Evolutionary conservation across 371 early-diverging fungal genomes (phyloP).

Genomic region (Catenaria anguillulae): DNA sequence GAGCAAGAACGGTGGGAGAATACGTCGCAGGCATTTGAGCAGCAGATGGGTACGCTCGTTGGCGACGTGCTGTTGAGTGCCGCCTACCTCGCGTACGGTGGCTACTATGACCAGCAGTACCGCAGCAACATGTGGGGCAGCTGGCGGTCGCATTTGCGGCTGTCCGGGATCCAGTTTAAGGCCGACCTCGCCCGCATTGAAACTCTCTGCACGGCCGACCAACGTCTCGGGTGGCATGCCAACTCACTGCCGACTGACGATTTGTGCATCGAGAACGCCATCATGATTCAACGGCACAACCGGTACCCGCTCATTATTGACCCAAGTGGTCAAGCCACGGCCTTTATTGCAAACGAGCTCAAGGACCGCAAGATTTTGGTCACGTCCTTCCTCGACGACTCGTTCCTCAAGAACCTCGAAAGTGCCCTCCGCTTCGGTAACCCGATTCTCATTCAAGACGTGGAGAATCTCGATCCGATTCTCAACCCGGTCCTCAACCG

Average conservation of each 20-base stretch:
- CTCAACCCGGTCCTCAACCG: slow-evolving; percentile 92
- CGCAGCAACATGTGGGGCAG: slow-evolving; percentile 59
- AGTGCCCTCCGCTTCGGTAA: slow-evolving; percentile 96
- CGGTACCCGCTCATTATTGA: slow-evolving; percentile 95
- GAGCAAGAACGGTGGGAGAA: slow-evolving; percentile 89
- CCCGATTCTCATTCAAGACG: slow-evolving; percentile 91
- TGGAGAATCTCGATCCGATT: slow-evolving; percentile 92
- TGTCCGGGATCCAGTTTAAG: slow-evolving; percentile 67
- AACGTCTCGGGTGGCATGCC: slow-evolving; percentile 79
- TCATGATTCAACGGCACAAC: slow-evolving; percentile 86
- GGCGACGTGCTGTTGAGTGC: slow-evolving; percentile 90
- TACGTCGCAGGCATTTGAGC: slow-evolving; percentile 79
- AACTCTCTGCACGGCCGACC: slow-evolving; percentile 84
- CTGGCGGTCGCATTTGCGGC: slow-evolving; percentile 61
- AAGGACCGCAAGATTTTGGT: slow-evolving; percentile 75
- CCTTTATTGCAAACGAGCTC: slow-evolving; percentile 75
- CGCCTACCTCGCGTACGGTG: slow-evolving; percentile 90
- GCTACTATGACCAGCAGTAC: slow-evolving; percentile 93
- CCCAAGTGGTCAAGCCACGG: slow-evolving; percentile 85
- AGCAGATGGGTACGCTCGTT: slow-evolving; percentile 94
- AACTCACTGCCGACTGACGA: slow-evolving; percentile 78
- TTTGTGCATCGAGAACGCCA: slow-evolving; percentile 90
- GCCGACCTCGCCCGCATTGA: slow-evolving; percentile 72
- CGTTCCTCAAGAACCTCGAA: slow-evolving; percentile 94
- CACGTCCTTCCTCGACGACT: slow-evolving; percentile 92